phyloP scores from a whole-genome alignment of 305 asterid genomes.

The Rubia occidens region DNA sequence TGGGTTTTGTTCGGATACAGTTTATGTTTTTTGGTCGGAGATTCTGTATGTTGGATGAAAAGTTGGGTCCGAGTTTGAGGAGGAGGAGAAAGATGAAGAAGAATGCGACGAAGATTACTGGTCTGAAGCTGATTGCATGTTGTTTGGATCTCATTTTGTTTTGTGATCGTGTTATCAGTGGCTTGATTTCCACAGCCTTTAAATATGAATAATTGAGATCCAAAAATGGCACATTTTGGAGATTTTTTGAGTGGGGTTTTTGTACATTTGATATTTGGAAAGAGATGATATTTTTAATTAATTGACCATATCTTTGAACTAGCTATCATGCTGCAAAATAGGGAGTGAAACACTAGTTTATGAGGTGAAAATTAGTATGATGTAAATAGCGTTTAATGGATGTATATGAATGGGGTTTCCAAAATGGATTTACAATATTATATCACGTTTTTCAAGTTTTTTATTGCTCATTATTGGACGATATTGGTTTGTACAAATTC shows the following conservation, averaged over 20 bases:
- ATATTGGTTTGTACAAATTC: not conserved
- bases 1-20: not conserved
- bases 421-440: not conserved
- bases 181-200: not conserved
- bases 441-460: conserved; percentile 13
- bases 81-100: conserved; percentile 18
- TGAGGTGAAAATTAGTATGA: not conserved
- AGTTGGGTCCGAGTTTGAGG: conserved; percentile 16
- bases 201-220: not conserved
- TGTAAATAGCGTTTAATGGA: not conserved
- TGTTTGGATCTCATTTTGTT: too few species aligned
- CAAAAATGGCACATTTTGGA: not conserved
- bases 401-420: not conserved
- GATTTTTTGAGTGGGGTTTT: not conserved
- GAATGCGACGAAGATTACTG: conserved; percentile 17
- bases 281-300: too few species aligned
- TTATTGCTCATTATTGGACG: not conserved
- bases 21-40: conserved; percentile 12
- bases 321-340: not conserved
- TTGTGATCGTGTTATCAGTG: too few species aligned
- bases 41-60: conserved; percentile 20
- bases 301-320: not conserved
- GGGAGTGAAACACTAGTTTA: not conserved
- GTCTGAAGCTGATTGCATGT: conserved; percentile 8
- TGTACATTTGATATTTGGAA: not conserved